Conservation (phyloP, 331 rosid genomes). For the Arachis monticola region DNA sequence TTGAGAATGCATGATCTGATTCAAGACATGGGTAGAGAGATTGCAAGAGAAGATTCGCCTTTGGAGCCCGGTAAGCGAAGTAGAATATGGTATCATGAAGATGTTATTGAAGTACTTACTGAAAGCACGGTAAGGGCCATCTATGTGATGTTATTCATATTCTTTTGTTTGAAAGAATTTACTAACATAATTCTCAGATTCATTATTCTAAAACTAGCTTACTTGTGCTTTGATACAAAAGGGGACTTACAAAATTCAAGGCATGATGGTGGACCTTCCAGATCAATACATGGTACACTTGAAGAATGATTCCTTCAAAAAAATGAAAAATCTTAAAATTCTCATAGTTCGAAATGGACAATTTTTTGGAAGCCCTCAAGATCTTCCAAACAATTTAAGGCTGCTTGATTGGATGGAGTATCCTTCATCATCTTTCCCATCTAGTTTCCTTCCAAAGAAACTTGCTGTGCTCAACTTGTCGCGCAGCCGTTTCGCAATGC, state of each 20-base stretch:
- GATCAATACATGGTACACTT: conserved; percentile 42
- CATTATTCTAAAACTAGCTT: not conserved
- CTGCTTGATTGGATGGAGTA: conserved; percentile 50
- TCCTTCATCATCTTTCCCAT: conserved; percentile 50
- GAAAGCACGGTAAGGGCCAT: conserved; percentile 37
- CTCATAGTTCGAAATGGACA: conserved; percentile 39
- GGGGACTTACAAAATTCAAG: conserved; percentile 45
- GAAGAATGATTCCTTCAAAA: conserved; percentile 33
- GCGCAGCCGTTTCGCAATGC: conserved; percentile 25
- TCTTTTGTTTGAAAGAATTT: not conserved
- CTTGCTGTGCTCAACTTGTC: conserved; percentile 38
- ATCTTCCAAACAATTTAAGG: conserved; percentile 54
- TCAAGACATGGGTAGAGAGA: conserved; percentile 58
- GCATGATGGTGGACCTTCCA: conserved; percentile 48
- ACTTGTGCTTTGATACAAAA: conserved; percentile 2
- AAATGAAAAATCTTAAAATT: conserved; percentile 18
- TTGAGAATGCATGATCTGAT: conserved; percentile 59
- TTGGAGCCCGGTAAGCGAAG: conserved; percentile 46
- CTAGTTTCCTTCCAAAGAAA: conserved; percentile 42
- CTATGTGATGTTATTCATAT: not conserved
- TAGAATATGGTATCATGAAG: conserved; percentile 54
- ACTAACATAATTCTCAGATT: not conserved
- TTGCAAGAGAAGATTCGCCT: conserved; percentile 43
- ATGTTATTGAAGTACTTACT: conserved; percentile 44
- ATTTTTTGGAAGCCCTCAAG: conserved; percentile 39